Percentiles rank a stretch among this genome's conserved stretches.
Conservation (phyloP, 495 filamentous ascomycete genomes). For the Aeminium ludgeri region DNA sequence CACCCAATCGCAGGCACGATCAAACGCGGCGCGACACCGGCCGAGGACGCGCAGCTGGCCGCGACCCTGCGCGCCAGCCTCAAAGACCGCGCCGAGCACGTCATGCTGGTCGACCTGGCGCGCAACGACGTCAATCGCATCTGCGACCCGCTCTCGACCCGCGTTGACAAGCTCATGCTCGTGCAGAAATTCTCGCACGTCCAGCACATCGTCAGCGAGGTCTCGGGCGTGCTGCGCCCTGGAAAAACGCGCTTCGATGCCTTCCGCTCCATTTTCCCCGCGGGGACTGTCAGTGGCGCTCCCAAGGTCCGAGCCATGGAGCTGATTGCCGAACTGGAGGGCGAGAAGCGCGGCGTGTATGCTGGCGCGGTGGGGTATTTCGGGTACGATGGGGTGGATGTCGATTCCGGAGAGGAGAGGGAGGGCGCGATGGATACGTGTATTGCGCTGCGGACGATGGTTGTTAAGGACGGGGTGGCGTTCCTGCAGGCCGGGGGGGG, state of each 20-base stretch:
- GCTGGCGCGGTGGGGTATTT: constrained; percentile 95
- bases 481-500: constrained; percentile 90
- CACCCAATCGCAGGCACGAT: constrained; percentile 96
- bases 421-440: constrained; percentile 96
- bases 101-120: constrained; percentile 97
- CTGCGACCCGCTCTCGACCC: constrained; percentile 74
- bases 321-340: constrained; percentile 83
- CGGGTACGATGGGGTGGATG: constrained; percentile 45
- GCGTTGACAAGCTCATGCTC: constrained; percentile 85
- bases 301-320: constrained; percentile 96
- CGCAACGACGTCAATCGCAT: constrained; percentile 94
- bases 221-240: constrained; percentile 65
- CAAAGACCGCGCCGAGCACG: constrained; percentile 93
- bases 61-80: constrained; percentile 58
- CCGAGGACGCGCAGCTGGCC: constrained; percentile 68
- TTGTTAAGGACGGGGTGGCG: constrained; percentile 76
- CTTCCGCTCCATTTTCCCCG: constrained; percentile 85
- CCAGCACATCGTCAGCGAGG: constrained; percentile 90
- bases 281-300: constrained; percentile 82
- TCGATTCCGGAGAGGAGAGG: constrained; percentile 19
- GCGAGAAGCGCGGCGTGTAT: constrained; percentile 87
- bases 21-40: constrained; percentile 58
- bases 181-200: constrained; percentile 94
- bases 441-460: constrained; percentile 93
- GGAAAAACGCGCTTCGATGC: constrained; percentile 89